These are phyloP conservation scores for Primulina huaijiensis DNA, from an alignment of 257 asterid species.

Conservation along the genomic window DNA sequence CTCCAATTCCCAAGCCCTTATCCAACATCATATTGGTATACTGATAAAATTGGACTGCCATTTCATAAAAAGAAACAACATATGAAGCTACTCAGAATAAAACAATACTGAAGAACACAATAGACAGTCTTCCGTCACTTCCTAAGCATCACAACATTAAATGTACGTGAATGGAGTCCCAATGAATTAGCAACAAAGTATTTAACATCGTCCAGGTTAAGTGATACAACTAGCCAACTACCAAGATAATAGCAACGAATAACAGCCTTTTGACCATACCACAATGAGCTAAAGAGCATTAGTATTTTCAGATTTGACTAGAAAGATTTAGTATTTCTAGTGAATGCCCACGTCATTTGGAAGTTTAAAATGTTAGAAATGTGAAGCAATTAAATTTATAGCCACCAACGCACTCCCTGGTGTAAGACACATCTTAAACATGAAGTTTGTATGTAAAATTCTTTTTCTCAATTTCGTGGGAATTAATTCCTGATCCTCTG, in stretches of 20 bases:
- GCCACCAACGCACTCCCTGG: neutral
- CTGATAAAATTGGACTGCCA: constrained; percentile 8
- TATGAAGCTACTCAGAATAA: neutral
- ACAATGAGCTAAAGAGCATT: neutral
- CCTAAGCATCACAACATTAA: neutral
- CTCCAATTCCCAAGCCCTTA: neutral
- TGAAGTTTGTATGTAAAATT: neutral
- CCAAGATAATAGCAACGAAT: neutral
- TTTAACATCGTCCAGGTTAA: neutral
- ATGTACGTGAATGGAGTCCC: neutral
- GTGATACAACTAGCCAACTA: neutral
- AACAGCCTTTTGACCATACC: neutral
- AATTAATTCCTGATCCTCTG: neutral
- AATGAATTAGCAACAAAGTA: neutral
- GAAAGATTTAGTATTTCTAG: neutral
- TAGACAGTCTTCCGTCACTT: neutral
- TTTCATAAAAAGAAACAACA: constrained; percentile 1
- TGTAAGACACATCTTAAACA: neutral
- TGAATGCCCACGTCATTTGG: neutral
- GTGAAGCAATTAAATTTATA: neutral
- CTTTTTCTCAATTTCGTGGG: neutral
- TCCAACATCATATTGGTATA: constrained; percentile 1
- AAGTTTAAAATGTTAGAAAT: too few species aligned
- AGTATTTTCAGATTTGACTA: neutral
- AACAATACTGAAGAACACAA: constrained; percentile 5